phyloP scores from a whole-genome alignment of 768 basidiomycete genomes.

The Suillus spraguei region DNA sequence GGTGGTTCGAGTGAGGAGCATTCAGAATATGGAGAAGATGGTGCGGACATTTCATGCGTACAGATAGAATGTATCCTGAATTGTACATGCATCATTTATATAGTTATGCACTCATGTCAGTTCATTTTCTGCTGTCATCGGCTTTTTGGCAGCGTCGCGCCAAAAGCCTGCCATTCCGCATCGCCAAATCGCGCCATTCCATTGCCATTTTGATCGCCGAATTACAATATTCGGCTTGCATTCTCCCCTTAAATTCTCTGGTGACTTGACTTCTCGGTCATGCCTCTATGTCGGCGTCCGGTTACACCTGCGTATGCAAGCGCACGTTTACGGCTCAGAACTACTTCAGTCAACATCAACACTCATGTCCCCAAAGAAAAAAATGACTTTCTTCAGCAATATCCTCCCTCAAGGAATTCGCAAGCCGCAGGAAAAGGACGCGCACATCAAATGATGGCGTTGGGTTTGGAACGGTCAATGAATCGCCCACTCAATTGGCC shows the following conservation, averaged over 20 bases:
- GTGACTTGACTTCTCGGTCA: no score
- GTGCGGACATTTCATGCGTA: background rate
- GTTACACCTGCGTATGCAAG: background rate
- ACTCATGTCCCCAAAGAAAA: background rate
- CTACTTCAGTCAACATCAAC: background rate
- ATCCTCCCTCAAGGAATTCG: background rate
- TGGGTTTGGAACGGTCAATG: no score
- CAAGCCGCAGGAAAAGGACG: background rate
- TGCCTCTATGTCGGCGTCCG: background rate
- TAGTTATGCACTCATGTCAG: background rate
- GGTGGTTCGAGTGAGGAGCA: background rate
- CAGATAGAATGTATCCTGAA: background rate
- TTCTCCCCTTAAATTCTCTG: no score
- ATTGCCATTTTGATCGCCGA: no score
- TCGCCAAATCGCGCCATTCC: background rate
- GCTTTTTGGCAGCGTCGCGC: no score
- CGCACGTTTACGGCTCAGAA: background rate
- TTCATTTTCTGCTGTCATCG: no score
- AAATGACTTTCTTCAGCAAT: background rate
- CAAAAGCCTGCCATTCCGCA: background rate
- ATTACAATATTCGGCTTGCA: no score
- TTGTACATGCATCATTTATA: background rate
- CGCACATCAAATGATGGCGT: no score
- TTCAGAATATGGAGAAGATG: background rate
- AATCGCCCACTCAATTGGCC: no score